Evolutionary conservation across 495 filamentous ascomycete genomes (phyloP).

Genomic region (Evernia prunastri): DNA sequence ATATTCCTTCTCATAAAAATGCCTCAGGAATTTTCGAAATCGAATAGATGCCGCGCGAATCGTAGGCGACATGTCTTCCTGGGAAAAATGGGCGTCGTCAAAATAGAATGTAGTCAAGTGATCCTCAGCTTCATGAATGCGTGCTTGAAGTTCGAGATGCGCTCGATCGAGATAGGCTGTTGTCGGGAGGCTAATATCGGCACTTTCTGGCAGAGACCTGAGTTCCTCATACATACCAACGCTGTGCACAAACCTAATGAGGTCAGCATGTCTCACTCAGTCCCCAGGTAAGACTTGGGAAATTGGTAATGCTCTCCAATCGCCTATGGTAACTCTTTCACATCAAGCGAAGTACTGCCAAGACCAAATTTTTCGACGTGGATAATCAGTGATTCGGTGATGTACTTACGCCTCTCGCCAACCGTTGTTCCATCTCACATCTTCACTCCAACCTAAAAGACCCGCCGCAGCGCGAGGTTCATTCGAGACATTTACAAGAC

Average conservation of each 20-base stretch:
- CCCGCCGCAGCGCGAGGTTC: conserved; percentile 53
- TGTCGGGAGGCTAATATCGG: conserved; percentile 50
- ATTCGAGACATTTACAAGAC: conserved; percentile 57
- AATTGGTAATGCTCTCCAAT: not conserved
- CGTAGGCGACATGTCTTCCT: conserved; percentile 8
- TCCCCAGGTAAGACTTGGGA: not conserved
- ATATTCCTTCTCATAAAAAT: conserved; percentile 48
- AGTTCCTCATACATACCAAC: conserved; percentile 52
- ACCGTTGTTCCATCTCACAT: conserved; percentile 50
- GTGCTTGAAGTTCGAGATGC: conserved; percentile 53
- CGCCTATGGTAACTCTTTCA: not conserved
- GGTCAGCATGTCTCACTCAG: not conserved
- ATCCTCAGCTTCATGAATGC: conserved; percentile 51
- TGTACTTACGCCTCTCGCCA: conserved; percentile 48
- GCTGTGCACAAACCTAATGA: conserved; percentile 48
- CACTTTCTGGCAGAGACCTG: conserved; percentile 11
- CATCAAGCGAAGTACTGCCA: not conserved
- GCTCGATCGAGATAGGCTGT: conserved; percentile 54
- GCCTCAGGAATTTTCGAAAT: conserved; percentile 20
- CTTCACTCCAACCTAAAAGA: conserved; percentile 59
- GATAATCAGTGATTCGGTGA: not conserved
- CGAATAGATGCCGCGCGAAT: conserved; percentile 12
- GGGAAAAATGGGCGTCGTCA: conserved; percentile 31
- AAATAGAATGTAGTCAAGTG: conserved; percentile 52
- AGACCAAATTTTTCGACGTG: not conserved